phyloP scores from a whole-genome alignment of 257 asterid genomes.

The Henckelia pumila region DNA sequence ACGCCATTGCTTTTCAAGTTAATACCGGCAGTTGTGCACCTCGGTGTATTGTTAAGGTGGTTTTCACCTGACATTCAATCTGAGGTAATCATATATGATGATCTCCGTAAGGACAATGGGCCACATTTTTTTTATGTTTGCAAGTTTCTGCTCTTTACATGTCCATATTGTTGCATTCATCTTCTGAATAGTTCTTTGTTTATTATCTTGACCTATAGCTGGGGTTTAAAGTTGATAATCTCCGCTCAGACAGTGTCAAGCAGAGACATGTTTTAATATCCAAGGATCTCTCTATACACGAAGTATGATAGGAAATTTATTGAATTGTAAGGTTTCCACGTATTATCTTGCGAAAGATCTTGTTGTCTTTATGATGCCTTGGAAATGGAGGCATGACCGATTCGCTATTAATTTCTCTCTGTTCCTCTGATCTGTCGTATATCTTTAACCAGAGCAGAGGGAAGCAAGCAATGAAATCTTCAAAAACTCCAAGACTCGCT shows the following conservation, averaged over 20 bases:
- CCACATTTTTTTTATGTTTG: neutral
- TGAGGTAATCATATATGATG: slow-evolving; percentile 51
- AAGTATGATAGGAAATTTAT: slow-evolving; percentile 34
- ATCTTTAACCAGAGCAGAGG: slow-evolving; percentile 11
- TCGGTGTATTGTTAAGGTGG: slow-evolving; percentile 89
- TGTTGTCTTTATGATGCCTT: slow-evolving; percentile 15
- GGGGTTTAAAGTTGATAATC: slow-evolving; percentile 68
- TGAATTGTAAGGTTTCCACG: slow-evolving; percentile 18
- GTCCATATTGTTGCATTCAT: slow-evolving; percentile 10
- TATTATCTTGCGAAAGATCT: slow-evolving; percentile 19
- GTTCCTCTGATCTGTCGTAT: slow-evolving; percentile 20
- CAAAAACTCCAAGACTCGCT: slow-evolving; percentile 20
- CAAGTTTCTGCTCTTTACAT: neutral
- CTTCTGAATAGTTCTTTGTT: slow-evolving; percentile 17
- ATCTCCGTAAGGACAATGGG: neutral
- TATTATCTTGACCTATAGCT: slow-evolving; percentile 42
- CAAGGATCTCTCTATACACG: slow-evolving; percentile 58
- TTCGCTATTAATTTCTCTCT: slow-evolving; percentile 21
- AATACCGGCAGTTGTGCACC: slow-evolving; percentile 93
- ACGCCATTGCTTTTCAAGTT: slow-evolving; percentile 94
- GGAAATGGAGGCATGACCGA: slow-evolving; percentile 17
- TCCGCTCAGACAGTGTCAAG: slow-evolving; percentile 80
- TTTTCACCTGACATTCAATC: slow-evolving; percentile 72
- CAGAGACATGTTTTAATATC: slow-evolving; percentile 84
- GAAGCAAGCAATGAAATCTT: slow-evolving; percentile 28